phyloP scores from a whole-genome alignment of 2,329 filamentous ascomycete genomes.

The Colletotrichum gloeosporioides region DNA sequence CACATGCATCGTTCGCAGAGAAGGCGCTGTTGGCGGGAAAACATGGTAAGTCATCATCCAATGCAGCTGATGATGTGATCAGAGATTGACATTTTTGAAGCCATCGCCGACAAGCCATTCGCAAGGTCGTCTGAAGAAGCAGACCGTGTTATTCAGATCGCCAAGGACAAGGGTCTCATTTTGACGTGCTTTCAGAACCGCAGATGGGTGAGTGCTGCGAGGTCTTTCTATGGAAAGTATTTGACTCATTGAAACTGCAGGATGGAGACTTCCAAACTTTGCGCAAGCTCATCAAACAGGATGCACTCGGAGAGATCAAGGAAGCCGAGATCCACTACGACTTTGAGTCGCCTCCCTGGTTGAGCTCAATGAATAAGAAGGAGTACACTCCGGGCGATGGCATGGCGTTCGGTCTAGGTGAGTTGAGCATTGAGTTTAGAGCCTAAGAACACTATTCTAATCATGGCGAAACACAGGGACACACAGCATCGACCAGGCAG shows the following conservation, averaged over 20 bases:
- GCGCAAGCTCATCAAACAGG: conserved; percentile 56
- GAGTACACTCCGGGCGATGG: conserved; percentile 42
- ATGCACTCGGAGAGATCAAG: conserved; percentile 62
- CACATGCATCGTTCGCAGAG: conserved; percentile 60
- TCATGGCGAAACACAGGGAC: conserved; percentile 43
- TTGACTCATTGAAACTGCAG: neutral
- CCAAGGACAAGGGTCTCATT: conserved; percentile 49
- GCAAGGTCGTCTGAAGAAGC: conserved; percentile 64
- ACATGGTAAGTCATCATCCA: conserved; percentile 44
- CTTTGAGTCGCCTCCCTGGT: conserved; percentile 48
- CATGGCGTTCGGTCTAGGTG: conserved; percentile 47
- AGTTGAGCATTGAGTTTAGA: conserved; percentile 46
- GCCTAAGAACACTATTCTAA: neutral
- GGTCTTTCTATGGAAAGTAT: too few species aligned
- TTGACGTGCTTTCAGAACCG: conserved; percentile 57
- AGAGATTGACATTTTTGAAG: conserved; percentile 29
- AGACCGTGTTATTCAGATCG: conserved; percentile 54
- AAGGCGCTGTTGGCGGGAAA: conserved; percentile 63
- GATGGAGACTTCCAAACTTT: conserved; percentile 70
- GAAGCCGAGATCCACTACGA: conserved; percentile 74
- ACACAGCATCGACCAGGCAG: conserved; percentile 67
- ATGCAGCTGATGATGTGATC: neutral
- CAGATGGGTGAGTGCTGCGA: conserved; percentile 17
- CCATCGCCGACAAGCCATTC: conserved; percentile 72
- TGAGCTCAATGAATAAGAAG: conserved; percentile 33